Percentiles rank a stretch among this genome's conserved stretches.
phyloP scores from a whole-genome alignment of 805 yeast species.

The Ogataea neopini region DNA sequence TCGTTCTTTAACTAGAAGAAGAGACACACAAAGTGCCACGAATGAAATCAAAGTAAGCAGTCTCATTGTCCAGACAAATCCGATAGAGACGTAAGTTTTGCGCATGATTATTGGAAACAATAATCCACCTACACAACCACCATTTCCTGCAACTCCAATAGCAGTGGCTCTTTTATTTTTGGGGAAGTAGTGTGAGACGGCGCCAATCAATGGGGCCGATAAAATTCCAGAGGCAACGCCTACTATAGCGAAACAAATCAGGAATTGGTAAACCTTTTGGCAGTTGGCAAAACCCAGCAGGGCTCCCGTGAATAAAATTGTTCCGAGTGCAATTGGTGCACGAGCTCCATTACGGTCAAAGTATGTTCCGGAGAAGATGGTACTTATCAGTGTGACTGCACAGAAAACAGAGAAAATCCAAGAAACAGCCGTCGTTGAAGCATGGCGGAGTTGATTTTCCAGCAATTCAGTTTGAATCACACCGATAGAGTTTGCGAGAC shows the following conservation, averaged over 20 bases:
- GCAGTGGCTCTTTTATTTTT: slow-evolving; percentile 55
- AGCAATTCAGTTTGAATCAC: slow-evolving; percentile 61
- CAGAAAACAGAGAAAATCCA: slow-evolving; percentile 66
- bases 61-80: slow-evolving; percentile 58
- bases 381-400: slow-evolving; percentile 44
- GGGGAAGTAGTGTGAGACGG: slow-evolving; percentile 63
- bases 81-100: slow-evolving; percentile 45
- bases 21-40: slow-evolving; percentile 23
- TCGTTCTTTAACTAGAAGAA: slow-evolving; percentile 39
- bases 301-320: slow-evolving; percentile 40
- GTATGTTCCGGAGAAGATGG: slow-evolving; percentile 42
- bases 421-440: slow-evolving; percentile 49
- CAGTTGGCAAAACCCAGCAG: slow-evolving; percentile 54
- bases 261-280: slow-evolving; percentile 55
- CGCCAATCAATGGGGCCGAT: slow-evolving; percentile 60
- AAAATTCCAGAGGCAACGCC: slow-evolving; percentile 62
- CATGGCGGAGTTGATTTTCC: slow-evolving; percentile 51
- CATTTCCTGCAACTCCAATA: slow-evolving; percentile 48
- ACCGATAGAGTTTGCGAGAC: slow-evolving; percentile 58
- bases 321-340: slow-evolving; percentile 42
- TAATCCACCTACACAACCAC: slow-evolving; percentile 55
- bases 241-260: slow-evolving; percentile 57
- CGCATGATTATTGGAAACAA: slow-evolving; percentile 52
- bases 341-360: slow-evolving; percentile 63
- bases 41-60: slow-evolving; percentile 47